phyloP scores from a whole-genome alignment of 345 rosid species.

The Cardamine chenopodiifolia region DNA sequence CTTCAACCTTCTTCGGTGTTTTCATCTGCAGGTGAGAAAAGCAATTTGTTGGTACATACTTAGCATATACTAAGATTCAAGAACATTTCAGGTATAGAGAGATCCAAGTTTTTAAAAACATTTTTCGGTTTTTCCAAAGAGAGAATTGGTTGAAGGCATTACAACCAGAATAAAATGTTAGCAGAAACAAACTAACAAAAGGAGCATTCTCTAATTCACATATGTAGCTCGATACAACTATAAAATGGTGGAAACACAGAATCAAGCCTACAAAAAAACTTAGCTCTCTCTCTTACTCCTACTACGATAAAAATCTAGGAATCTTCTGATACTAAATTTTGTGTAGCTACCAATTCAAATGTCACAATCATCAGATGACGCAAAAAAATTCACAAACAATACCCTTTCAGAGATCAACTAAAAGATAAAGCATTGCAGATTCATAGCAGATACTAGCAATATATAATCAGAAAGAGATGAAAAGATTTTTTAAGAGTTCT shows the following conservation, averaged over 20 bases:
- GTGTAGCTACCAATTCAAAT: neutral
- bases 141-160: neutral
- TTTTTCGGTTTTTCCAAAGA: neutral
- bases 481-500: neutral
- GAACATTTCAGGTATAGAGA: neutral
- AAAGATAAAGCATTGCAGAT: neutral
- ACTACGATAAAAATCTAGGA: neutral
- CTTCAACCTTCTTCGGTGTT: conserved; percentile 31
- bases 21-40: conserved; percentile 33
- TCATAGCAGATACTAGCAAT: neutral
- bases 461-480: neutral
- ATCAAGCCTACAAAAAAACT: neutral
- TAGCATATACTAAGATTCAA: neutral
- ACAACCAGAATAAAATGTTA: no score
- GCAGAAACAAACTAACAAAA: no score
- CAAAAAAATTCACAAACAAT: neutral
- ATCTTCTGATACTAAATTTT: neutral
- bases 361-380: neutral
- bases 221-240: no score
- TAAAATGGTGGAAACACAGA: no score
- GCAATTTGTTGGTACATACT: neutral
- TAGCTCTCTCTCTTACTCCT: neutral
- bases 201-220: no score
- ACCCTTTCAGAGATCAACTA: neutral
- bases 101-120: neutral